Evolutionary conservation across 345 rosid genomes (phyloP), one percentile per base, ranked within the genome.

Genomic region (Hirschfeldia incana): DNA sequence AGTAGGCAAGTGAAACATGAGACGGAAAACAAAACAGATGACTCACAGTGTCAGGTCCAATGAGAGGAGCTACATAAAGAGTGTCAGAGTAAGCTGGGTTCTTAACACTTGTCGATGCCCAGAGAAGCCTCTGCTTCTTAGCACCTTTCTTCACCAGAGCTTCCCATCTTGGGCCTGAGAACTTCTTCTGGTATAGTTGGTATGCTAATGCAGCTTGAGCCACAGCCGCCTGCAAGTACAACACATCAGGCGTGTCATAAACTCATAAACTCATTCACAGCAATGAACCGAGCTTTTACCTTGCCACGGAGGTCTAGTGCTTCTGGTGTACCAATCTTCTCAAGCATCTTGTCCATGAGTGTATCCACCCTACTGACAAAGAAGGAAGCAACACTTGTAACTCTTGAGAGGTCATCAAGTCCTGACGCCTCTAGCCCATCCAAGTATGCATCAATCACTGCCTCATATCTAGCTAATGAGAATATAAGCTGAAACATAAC

Each of bases 361-460:
- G 97, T 91, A 85, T 95, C 99, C 42, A 95, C 98, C 57, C 99
- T 87, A 85, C 99, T 95, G 76, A 95, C 98, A 69, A 93, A 95
- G 88, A 95, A 95, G 74, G 99, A 93, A 53, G 99, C 99, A 78
- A 93, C 99, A 78, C 99, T 93, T n/a, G 97, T 95, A 72, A 95
- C 96, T 84, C 85, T 91, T 12, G 98, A 95, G 82, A 95, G 97
- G 79, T 95, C 98, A 81, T 79, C 81, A 49, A 93, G 86, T 68
- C 97, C 97, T 78, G 98, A 95, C 15, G 96, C 94, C 86, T 95
- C 99, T 5, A 95, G 99, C 69, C 99, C 99, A 86, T 95, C 98
- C 89, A 95, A 82, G 77, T 95, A 95, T 62, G 99, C 97, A 89
- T 95, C 99, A 11, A 95, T 89, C 67, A 95, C 97, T 32, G 91